These are phyloP conservation scores for Syncephalastrum racemosum DNA, from an alignment of 371 early-diverging fungal species.

Conservation along the genomic window DNA sequence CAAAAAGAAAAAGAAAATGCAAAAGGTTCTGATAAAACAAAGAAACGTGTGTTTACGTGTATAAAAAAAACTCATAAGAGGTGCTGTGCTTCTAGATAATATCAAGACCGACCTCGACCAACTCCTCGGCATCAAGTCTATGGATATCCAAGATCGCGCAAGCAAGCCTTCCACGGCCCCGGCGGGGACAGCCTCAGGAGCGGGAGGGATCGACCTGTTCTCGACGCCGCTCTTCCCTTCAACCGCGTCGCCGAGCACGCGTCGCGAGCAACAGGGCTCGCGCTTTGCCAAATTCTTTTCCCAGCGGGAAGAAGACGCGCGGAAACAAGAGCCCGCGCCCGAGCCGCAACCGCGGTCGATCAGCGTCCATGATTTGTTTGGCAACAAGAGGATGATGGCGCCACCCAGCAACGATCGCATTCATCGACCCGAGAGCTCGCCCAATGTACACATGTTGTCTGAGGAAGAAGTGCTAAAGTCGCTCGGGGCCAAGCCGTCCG, in stretches of 20 bases:
- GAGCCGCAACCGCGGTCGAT: conserved; percentile 37
- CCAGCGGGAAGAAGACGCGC: conserved; percentile 37
- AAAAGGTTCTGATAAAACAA: not conserved
- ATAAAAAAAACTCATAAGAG: not conserved
- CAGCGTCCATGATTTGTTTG: conserved; percentile 55
- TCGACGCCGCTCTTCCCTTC: conserved; percentile 10
- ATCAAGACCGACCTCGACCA: conserved; percentile 8
- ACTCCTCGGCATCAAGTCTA: conserved; percentile 11
- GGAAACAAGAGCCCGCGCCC: conserved; percentile 16
- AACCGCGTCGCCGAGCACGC: conserved; percentile 7
- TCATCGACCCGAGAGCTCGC: conserved; percentile 2
- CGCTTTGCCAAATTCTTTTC: conserved; percentile 69
- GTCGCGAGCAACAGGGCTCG: conserved; percentile 48
- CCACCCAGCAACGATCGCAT: conserved; percentile 4
- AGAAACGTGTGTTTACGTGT: not conserved
- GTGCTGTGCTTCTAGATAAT: not conserved
- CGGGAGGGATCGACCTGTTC: conserved; percentile 7
- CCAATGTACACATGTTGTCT: conserved; percentile 48
- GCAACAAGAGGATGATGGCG: conserved; percentile 26
- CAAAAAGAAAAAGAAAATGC: conserved; percentile 43
- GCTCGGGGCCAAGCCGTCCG: conserved; percentile 41
- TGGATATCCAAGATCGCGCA: conserved; percentile 8
- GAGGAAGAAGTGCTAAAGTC: conserved; percentile 62
- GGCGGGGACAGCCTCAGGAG: conserved; percentile 3
- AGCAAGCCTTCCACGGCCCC: no score